Base-by-base conservation (phyloP, 2,329 filamentous ascomycete species). In the Cadophora sp. region DNA sequence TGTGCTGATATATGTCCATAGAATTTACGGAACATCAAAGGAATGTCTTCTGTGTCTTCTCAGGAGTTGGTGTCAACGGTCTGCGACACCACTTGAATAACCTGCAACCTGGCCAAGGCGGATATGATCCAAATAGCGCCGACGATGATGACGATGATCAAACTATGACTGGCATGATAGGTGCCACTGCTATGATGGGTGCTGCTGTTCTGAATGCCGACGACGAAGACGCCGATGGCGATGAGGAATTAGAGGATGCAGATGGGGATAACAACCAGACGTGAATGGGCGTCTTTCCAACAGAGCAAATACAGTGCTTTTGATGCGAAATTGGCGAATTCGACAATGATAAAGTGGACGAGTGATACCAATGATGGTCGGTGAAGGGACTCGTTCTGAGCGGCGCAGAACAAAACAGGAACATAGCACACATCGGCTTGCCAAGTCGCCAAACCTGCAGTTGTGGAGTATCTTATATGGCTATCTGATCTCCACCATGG, bases 1-100 rank as follows among this genome's bases (percentile, higher is more conserved):
- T n/a, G 16, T 66, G 27, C 37, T 68, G 63, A 66, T 68, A 63
- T 69, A 29, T 27, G 11, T 6, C n/a, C 40, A 8, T 66, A 89
- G 96, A 98, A 80, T 99, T 99, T 78, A 98, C 94, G 22, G 92
- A 95, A 58, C 94, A 97, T 77, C 96, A 99, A 79, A 89, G 96
- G 71, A 91, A 95, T 63, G 93, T 98, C 8, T 99, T 99, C 78
- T 99, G 96, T 77, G 96, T 99, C 64, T 99, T 99, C 79, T 97
- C 94, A 1, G 95, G 96, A 6, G 86, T 88, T 29, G 94, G 94
- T 65, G 95, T 99, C 1, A 83, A 84, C 51, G 87, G 88, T 50
- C 87, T 99, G 29, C 91, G 95, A 51, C 86, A 90, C 31, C 92
- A 94, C 77, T 85, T 99, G 48, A 97, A 86, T 89, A 92, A 62